phyloP scores from a whole-genome alignment of 768 basidiomycete genomes.

The Fibroporia radiculosa region DNA sequence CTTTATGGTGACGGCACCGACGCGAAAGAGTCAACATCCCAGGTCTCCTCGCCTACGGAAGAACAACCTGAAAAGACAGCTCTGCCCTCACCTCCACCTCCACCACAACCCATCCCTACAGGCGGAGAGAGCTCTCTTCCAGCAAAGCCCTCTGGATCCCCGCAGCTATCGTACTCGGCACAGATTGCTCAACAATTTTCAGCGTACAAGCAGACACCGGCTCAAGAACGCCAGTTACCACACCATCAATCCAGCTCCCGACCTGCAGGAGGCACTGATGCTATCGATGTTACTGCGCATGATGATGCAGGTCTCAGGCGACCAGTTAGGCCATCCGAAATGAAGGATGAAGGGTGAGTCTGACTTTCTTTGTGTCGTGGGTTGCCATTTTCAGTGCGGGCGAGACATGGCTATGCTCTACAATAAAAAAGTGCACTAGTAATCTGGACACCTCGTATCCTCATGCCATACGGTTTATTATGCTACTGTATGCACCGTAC shows the following conservation, averaged over 20 bases:
- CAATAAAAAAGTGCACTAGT: neutral
- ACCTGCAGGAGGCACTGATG: slow-evolving; percentile 1
- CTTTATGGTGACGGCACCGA: slow-evolving; percentile 58
- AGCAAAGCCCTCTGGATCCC: slow-evolving; percentile 10
- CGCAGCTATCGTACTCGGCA: slow-evolving; percentile 16
- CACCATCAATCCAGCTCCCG: slow-evolving; percentile 4
- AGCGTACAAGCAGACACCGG: slow-evolving; percentile 19
- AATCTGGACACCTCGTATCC: neutral
- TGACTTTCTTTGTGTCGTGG: slow-evolving; percentile 5
- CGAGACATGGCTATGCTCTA: slow-evolving; percentile 4
- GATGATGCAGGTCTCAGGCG: slow-evolving; percentile 31
- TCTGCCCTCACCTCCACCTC: slow-evolving; percentile 5
- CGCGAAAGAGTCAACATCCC: slow-evolving; percentile 25
- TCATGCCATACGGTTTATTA: slow-evolving; percentile 2
- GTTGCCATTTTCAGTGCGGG: neutral
- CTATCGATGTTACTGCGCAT: slow-evolving; percentile 30
- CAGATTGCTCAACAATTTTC: slow-evolving; percentile 19
- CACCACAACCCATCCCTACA: slow-evolving; percentile 1
- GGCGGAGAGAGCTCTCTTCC: slow-evolving; percentile 14
- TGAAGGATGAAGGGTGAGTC: slow-evolving; percentile 97
- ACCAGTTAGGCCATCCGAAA: slow-evolving; percentile 67
- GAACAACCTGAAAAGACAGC: slow-evolving; percentile 31
- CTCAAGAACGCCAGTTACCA: slow-evolving; percentile 15
- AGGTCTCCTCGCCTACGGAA: slow-evolving; percentile 20
- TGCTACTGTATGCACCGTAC: slow-evolving; percentile 8